Conservation (phyloP, 352 stramenopile species). For the Elongisporangium anandrum region DNA sequence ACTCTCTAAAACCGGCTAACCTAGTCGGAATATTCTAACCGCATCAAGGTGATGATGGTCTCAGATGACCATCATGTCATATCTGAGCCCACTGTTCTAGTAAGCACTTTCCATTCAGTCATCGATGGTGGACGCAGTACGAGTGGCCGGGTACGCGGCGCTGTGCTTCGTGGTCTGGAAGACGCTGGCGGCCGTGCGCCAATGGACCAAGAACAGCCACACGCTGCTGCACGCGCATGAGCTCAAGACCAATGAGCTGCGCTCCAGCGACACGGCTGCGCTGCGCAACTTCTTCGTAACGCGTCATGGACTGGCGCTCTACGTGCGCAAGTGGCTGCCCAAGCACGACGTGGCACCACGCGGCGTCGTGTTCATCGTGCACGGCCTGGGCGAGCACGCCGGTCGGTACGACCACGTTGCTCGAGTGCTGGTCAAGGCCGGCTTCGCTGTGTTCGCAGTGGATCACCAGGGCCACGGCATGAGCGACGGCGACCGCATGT, state of each 20-base stretch:
- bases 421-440: slow-evolving; percentile 21
- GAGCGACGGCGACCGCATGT: slow-evolving; percentile 58
- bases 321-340: slow-evolving; percentile 40
- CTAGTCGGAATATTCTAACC: no score
- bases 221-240: slow-evolving; percentile 9
- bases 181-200: slow-evolving; percentile 2
- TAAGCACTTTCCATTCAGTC: slow-evolving; percentile 2
- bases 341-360: slow-evolving; percentile 11
- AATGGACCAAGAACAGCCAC: slow-evolving; percentile 9
- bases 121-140: slow-evolving; percentile 10
- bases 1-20: no score
- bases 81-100: no score
- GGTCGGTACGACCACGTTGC: slow-evolving; percentile 49
- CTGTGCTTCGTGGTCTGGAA: slow-evolving; percentile 14
- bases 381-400: slow-evolving; percentile 53
- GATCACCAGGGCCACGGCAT: slow-evolving; percentile 57
- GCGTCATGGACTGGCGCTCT: slow-evolving; percentile 33
- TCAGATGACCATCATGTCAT: no score
- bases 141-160: slow-evolving; percentile 9
- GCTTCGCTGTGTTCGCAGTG: slow-evolving; percentile 50
- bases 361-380: slow-evolving; percentile 48
- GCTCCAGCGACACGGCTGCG: slow-evolving; percentile 10
- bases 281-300: slow-evolving; percentile 29
- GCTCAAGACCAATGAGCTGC: slow-evolving; percentile 1
- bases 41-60: no score